Base-by-base conservation (phyloP, 2,329 filamentous ascomycete species). In the Penicillium oxalicum region DNA sequence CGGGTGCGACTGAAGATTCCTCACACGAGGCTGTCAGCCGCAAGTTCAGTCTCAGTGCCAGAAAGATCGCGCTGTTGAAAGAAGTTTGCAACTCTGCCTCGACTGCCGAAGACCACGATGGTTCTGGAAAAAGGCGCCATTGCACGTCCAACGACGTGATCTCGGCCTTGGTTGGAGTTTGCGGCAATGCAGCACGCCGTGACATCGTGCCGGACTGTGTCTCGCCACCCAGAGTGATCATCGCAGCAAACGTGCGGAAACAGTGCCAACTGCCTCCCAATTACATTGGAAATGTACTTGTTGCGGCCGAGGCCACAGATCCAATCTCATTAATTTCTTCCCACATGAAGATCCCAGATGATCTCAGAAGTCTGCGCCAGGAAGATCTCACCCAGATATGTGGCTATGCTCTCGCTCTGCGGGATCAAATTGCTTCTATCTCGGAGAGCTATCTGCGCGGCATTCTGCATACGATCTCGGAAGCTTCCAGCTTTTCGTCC, bases 391-490 rank as follows among this genome's bases (percentile, higher is more conserved):
- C 9, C 26, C 38, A 41, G 5, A 29, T 48, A 13, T 35, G 37
- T 35, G 42, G 36, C 43, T 42, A 43, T 32, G 45, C 45, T 37
- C 29, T 48, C 26, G 39, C 38, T 26, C 38, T 48, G 13, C 37
- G 45, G 8, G 27, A 25, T 24, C 37, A 34, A 43, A 9, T 48
- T 25, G 33, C 35, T 33, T 29, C 27, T 29, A n/a, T 43, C 5
- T 42, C 45, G 28, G 40, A 45, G 32, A n/a, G 18, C 34, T 48
- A 48, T 33, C 29, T 48, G 38, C 37, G 36, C 24, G 45, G 45
- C 33, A 41, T 42, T 18, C 32, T 43, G 37, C 29, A 25, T 18
- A 40, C 37, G 25, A 45, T 45, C 33, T 35, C 43, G 25, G 5
- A 45, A n/a, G 27, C 32, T 12, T 24, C 24, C 29, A 33, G 11